Conservation (phyloP, 257 asterid genomes). For the Jacaranda copaia region DNA sequence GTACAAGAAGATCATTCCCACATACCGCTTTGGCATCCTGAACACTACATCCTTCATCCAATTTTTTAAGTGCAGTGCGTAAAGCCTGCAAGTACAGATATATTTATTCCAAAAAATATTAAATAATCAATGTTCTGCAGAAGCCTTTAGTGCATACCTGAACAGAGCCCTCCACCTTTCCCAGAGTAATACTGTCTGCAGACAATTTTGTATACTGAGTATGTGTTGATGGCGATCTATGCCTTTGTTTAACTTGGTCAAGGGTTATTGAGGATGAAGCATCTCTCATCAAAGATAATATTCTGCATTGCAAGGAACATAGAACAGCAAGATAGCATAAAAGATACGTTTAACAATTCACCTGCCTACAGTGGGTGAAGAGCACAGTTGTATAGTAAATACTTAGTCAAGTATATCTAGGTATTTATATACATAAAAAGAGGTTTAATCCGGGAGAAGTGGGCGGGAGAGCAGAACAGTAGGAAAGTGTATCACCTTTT, state of each 20-base stretch:
- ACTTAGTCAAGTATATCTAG: not conserved
- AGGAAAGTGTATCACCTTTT: conserved; percentile 58
- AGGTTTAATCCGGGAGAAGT: not conserved
- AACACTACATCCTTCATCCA: conserved; percentile 72
- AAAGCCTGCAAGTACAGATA: conserved; percentile 62
- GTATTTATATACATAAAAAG: not conserved
- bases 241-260: conserved; percentile 47
- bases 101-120: conserved; percentile 22
- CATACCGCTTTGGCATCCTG: conserved; percentile 89
- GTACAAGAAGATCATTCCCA: conserved; percentile 68
- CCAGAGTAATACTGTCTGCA: conserved; percentile 64
- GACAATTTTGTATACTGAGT: conserved; percentile 44
- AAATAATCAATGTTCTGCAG: conserved; percentile 18
- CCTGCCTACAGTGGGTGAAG: conserved; percentile 7
- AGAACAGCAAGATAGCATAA: not conserved
- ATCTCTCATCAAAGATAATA: conserved; percentile 57
- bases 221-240: conserved; percentile 61
- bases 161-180: conserved; percentile 77
- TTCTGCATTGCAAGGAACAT: conserved; percentile 50
- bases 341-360: conserved; percentile 12
- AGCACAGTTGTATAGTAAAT: conserved; percentile 12
- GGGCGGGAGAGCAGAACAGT: not conserved
- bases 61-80: conserved; percentile 66
- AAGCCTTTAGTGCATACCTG: conserved; percentile 59
- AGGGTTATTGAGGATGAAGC: conserved; percentile 67